phyloP scores from a whole-genome alignment of 2,329 filamentous ascomycete genomes.

The Sphaerulina vaccinii region DNA sequence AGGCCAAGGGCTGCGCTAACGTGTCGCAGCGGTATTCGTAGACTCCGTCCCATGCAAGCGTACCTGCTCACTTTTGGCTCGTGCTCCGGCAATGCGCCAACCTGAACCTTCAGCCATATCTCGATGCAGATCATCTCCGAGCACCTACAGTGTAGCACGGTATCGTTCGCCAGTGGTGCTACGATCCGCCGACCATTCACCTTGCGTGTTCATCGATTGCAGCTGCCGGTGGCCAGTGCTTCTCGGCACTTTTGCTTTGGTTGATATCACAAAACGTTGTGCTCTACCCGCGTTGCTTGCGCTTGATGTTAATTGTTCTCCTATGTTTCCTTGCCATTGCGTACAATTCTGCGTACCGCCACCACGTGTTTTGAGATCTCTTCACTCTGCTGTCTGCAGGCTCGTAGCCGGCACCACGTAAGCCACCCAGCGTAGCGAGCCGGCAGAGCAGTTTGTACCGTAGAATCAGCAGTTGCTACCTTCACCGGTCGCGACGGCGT shows the following conservation, averaged over 20 bases:
- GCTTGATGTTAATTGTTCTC: not conserved
- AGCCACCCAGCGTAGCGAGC: not conserved
- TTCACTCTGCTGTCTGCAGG: not conserved
- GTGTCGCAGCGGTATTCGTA: not conserved
- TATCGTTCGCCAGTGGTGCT: no score
- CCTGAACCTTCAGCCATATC: not conserved
- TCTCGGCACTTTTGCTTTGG: not conserved
- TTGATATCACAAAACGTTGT: not conserved
- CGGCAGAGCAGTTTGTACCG: not conserved
- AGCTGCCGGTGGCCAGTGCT: not conserved
- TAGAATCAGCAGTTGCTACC: not conserved
- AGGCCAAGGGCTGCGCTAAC: not conserved
- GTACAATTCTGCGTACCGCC: not conserved
- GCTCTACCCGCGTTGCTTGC: not conserved
- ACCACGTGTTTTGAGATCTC: not conserved
- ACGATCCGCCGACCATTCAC: not conserved
- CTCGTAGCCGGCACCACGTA: not conserved
- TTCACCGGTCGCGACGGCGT: not conserved
- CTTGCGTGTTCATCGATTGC: not conserved
- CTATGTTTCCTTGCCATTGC: not conserved
- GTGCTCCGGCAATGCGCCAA: not conserved
- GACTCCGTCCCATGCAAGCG: not conserved
- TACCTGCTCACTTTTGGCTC: not conserved
- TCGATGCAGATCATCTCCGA: not conserved
- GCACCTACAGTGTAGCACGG: not conserved